Evolutionary conservation across 139 green algal species (phyloP).

Genomic region (Ettlia oleoabundans): DNA sequence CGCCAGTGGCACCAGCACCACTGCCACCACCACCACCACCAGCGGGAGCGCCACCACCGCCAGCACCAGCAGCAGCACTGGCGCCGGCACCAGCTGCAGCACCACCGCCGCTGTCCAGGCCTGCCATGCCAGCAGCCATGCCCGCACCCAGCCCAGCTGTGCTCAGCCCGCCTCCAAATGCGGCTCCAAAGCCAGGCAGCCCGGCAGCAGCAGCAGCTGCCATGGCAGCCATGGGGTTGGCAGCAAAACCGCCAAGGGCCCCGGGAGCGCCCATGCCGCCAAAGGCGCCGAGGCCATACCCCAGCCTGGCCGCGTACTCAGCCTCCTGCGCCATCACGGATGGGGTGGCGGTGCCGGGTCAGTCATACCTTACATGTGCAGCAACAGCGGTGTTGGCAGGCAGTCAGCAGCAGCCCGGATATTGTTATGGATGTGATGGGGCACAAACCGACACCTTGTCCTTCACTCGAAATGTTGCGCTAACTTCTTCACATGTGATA

Average conservation of each 20-base stretch:
- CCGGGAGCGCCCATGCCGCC: background rate
- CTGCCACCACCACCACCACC: background rate
- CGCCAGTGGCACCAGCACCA: background rate
- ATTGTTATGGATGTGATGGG: too few species aligned
- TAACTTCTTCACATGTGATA: too few species aligned
- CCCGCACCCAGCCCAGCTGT: too few species aligned
- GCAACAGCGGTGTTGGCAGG: background rate
- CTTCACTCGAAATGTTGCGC: too few species aligned
- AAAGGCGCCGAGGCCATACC: constrained; percentile 16
- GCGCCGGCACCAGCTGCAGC: background rate
- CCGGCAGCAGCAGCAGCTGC: background rate
- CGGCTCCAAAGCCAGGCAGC: background rate
- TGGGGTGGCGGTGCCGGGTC: too few species aligned
- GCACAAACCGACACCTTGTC: too few species aligned
- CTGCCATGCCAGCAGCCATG: background rate
- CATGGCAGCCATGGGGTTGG: background rate
- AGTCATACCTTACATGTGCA: too few species aligned
- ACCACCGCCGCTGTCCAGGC: background rate
- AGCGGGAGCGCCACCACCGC: background rate
- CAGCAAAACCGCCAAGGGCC: background rate
- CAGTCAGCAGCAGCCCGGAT: background rate
- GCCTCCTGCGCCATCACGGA: constrained; percentile 28
- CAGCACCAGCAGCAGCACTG: background rate
- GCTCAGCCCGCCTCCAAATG: background rate
- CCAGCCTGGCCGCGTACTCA: constrained; percentile 8